These are phyloP conservation scores for Favolaschia claudopus DNA, from an alignment of 768 basidiomycete species.

Conservation along the genomic window DNA sequence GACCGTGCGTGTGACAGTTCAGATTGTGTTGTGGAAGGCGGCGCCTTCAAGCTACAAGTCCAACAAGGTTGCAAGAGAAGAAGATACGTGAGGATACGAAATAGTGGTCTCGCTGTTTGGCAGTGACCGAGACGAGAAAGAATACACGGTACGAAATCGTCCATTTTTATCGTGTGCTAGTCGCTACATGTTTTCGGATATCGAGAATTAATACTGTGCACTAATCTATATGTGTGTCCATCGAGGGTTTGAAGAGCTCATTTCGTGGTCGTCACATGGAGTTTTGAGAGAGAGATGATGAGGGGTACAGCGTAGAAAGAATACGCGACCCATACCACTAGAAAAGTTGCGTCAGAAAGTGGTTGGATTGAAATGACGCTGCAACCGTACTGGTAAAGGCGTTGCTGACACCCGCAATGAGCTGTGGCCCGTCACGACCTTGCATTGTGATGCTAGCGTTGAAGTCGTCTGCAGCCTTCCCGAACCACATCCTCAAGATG, in stretches of 20 bases:
- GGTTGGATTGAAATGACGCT: not conserved
- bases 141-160: no score
- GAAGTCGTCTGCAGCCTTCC: constrained; percentile 81
- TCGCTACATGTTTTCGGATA: constrained; percentile 8
- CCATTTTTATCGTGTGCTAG: not conserved
- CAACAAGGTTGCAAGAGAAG: no score
- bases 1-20: no score
- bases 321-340: constrained; percentile 84
- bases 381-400: constrained; percentile 75
- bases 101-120: no score
- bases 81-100: no score
- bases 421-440: constrained; percentile 60
- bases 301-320: constrained; percentile 77
- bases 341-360: not conserved
- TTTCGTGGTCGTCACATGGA: constrained; percentile 64
- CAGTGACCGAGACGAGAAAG: no score
- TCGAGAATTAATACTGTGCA: constrained; percentile 6
- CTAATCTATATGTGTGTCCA: no score
- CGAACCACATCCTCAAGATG: constrained; percentile 82
- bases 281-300: constrained; percentile 70
- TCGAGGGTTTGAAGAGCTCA: constrained; percentile 28
- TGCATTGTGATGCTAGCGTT: constrained; percentile 65
- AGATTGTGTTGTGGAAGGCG: no score
- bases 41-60: no score
- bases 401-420: constrained; percentile 71